Conservation (phyloP, 2,329 filamentous ascomycete genomes). For the Fusarium sp. region DNA sequence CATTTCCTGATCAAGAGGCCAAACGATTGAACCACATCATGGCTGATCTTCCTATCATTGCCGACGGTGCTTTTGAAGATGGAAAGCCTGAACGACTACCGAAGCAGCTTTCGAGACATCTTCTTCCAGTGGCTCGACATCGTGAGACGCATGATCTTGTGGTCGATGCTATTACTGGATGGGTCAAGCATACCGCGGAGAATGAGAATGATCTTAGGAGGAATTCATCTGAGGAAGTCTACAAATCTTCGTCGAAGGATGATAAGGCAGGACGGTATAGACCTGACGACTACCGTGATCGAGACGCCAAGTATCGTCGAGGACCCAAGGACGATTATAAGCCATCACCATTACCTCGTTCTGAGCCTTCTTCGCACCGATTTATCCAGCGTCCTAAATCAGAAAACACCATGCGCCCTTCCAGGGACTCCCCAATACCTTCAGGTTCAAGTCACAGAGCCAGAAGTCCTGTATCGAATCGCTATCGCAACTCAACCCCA, state of each 20-base stretch:
- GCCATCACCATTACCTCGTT: slow-evolving; percentile 25
- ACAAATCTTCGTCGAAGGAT: slow-evolving; percentile 24
- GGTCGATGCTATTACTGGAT: slow-evolving; percentile 67
- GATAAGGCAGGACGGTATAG: slow-evolving; percentile 28
- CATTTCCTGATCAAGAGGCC: slow-evolving; percentile 81
- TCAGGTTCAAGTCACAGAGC: slow-evolving; percentile 17
- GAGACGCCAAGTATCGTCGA: slow-evolving; percentile 32
- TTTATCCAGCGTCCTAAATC: slow-evolving; percentile 31
- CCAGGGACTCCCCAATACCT: slow-evolving; percentile 31
- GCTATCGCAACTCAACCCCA: slow-evolving; percentile 35
- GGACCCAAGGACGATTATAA: slow-evolving; percentile 34
- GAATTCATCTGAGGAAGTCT: slow-evolving; percentile 27
- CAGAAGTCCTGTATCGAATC: slow-evolving; percentile 38
- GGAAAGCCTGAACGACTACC: slow-evolving; percentile 79
- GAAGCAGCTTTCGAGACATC: slow-evolving; percentile 77
- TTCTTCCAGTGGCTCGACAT: slow-evolving; percentile 73
- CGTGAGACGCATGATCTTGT: slow-evolving; percentile 68
- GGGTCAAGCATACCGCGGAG: slow-evolving; percentile 41
- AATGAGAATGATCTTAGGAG: slow-evolving; percentile 24
- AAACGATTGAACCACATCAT: slow-evolving; percentile 76
- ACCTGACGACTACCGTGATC: slow-evolving; percentile 34
- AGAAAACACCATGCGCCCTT: slow-evolving; percentile 27
- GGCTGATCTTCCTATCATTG: slow-evolving; percentile 73
- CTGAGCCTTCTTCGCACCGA: slow-evolving; percentile 22
- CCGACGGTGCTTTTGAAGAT: slow-evolving; percentile 65